Percentiles rank a stretch among this genome's conserved stretches.
These are phyloP conservation scores for Monilinia fructicola DNA, from an alignment of 2,329 filamentous ascomycete genomes.

Conservation along the genomic window DNA sequence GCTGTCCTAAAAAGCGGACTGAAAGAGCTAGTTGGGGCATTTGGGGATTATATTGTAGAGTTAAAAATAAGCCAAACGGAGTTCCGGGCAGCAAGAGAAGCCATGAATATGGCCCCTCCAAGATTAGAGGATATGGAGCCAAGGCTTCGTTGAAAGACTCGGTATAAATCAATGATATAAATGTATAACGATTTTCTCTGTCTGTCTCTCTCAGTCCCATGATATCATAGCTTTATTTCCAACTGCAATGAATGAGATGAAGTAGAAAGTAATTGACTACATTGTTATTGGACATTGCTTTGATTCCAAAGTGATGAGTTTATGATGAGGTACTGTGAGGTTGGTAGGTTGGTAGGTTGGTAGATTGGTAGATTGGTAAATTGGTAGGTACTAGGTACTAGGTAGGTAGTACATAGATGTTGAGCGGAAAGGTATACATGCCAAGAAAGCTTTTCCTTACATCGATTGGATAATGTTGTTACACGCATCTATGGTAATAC, in stretches of 20 bases:
- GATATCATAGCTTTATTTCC: background rate
- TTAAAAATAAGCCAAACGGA: constrained; percentile 70
- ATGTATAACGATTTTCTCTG: constrained; percentile 3
- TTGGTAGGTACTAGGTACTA: too few species aligned
- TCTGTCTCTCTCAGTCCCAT: too few species aligned
- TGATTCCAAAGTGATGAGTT: too few species aligned
- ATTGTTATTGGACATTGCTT: too few species aligned
- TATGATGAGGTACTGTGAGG: too few species aligned
- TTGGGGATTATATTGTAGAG: constrained; percentile 71
- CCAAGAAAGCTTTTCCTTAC: background rate
- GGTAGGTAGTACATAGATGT: too few species aligned
- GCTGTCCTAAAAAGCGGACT: constrained; percentile 65
- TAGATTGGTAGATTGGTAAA: too few species aligned
- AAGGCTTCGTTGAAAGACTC: constrained; percentile 15
- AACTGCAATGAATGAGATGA: background rate
- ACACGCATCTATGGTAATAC: background rate
- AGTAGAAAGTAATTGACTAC: background rate
- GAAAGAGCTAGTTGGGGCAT: constrained; percentile 63
- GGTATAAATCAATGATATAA: constrained; percentile 12
- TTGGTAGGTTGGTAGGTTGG: too few species aligned
- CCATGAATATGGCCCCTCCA: constrained; percentile 36
- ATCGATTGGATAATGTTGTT: background rate
- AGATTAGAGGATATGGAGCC: constrained; percentile 12
- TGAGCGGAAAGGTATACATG: background rate
- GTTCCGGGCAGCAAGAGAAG: constrained; percentile 70